phyloP scores from a whole-genome alignment of 257 asterid species.

The Nemophila menziesii region DNA sequence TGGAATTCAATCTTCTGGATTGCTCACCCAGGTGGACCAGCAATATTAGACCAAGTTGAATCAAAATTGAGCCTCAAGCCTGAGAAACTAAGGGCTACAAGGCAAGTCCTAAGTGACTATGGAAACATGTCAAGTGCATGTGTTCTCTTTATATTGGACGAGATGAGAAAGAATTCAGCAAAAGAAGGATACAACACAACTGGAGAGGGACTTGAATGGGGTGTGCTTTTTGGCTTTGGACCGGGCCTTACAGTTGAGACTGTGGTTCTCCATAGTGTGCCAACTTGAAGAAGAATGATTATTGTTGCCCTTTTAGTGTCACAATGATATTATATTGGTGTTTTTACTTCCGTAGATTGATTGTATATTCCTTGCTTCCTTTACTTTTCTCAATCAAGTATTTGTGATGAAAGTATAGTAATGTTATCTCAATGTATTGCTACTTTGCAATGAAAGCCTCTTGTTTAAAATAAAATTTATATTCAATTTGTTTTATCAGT shows the following conservation, averaged over 20 bases:
- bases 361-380: too few species aligned
- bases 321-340: too few species aligned
- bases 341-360: too few species aligned
- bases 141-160: constrained; percentile 51
- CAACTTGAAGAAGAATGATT: constrained; percentile 13
- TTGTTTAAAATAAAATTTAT: neutral
- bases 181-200: constrained; percentile 43
- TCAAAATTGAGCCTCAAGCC: constrained; percentile 30
- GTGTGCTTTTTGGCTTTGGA: constrained; percentile 63
- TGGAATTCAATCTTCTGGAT: constrained; percentile 65
- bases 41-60: constrained; percentile 56
- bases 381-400: too few species aligned
- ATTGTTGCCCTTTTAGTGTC: too few species aligned
- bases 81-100: constrained; percentile 31
- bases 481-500: neutral
- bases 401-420: too few species aligned
- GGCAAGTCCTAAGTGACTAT: constrained; percentile 50
- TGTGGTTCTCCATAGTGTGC: constrained; percentile 47
- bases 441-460: too few species aligned
- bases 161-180: constrained; percentile 51
- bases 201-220: constrained; percentile 71
- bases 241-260: constrained; percentile 74
- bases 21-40: constrained; percentile 68
- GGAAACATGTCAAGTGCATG: constrained; percentile 67
- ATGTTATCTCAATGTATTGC: too few species aligned